These are phyloP conservation scores for Kluyveromyces sp. DNA, from an alignment of 1,139 yeast genomes.

Conservation along the genomic window DNA sequence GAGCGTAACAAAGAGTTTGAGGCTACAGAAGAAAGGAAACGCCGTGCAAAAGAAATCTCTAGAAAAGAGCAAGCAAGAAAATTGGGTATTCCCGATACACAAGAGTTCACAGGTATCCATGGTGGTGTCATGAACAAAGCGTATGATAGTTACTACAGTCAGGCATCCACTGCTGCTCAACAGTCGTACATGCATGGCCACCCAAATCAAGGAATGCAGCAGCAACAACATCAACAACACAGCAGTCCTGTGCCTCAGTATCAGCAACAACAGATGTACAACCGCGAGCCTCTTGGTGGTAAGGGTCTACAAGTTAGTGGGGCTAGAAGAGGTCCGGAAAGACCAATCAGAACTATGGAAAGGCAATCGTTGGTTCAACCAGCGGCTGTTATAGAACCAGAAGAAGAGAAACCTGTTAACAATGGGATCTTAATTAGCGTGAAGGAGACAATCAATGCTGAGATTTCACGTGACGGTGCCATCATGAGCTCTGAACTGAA, in stretches of 20 bases:
- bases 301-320: slow-evolving; percentile 25
- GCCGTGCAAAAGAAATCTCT: slow-evolving; percentile 91
- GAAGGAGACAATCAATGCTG: slow-evolving; percentile 72
- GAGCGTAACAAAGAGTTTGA: slow-evolving; percentile 95
- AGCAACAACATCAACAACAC: too few species aligned
- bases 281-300: slow-evolving; percentile 13
- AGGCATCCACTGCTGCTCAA: slow-evolving; percentile 33
- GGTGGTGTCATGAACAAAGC: slow-evolving; percentile 27
- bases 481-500: slow-evolving; percentile 69
- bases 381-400: slow-evolving; percentile 15
- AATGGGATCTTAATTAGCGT: slow-evolving; percentile 75
- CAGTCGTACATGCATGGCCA: slow-evolving; percentile 32
- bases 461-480: slow-evolving; percentile 78
- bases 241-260: slow-evolving; percentile 6
- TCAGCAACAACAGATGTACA: slow-evolving; percentile 11
- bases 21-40: slow-evolving; percentile 94
- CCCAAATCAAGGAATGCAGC: slow-evolving; percentile 7
- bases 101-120: slow-evolving; percentile 6
- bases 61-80: slow-evolving; percentile 74
- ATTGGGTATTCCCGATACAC: slow-evolving; percentile 31
- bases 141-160: slow-evolving; percentile 32
- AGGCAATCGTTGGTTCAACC: slow-evolving; percentile 13
- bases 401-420: slow-evolving; percentile 37
- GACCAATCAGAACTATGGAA: slow-evolving; percentile 9
- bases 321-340: slow-evolving; percentile 20